Evolutionary conservation across 441 rosid species (phyloP), one percentile per base, ranked within the genome.

Genomic region (Francoa sonchifolia): DNA sequence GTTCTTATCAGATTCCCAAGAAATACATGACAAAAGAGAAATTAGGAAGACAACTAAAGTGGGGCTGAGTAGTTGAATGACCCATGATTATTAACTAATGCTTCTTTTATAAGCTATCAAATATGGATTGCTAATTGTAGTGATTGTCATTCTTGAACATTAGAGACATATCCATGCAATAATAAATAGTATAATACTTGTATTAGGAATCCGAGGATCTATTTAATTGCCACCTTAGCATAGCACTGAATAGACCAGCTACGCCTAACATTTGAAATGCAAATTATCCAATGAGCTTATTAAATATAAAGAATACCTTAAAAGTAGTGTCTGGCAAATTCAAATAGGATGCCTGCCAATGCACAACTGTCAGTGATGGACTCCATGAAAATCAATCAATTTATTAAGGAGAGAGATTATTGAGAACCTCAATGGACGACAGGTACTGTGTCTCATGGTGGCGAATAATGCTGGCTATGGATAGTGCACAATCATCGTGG

Each of bases 361-460:
- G 30, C 14, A 34, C 2, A 25, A 16, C 25, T 27, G 19, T 68
- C 26, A 47, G 67, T 21, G n/a, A n/a, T 15, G 25, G 22, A 25
- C 34, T 5, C 4, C 8, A 1, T 39, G 44, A 47, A 47, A 27
- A 33, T 7, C 47, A 59, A 44, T 28, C 29, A 21, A 26, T 18
- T 38, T 20, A 15, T n/a, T 12, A 40, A 48, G 22, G 39, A 42
- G 42, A 57, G 17, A 22, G 6, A 33, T 25, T 53, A 21, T 34
- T 34, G 10, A 52, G 40, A 44, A 90, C 99, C 99, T 86, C 85
- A 39, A 90, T 90, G 35, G 95, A 77, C 50, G 83, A 51, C 59
- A 90, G 57, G 66, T 90, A 86, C 66, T 82, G 83, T 41, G 96
- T 49, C 57, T 90, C 99, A 46, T 83, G 96, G 52, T 82, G 90